Percentiles rank a stretch among this genome's conserved stretches.
These are phyloP conservation scores for Cerrena zonata DNA, from an alignment of 1,284 basidiomycete species.

Conservation along the genomic window DNA sequence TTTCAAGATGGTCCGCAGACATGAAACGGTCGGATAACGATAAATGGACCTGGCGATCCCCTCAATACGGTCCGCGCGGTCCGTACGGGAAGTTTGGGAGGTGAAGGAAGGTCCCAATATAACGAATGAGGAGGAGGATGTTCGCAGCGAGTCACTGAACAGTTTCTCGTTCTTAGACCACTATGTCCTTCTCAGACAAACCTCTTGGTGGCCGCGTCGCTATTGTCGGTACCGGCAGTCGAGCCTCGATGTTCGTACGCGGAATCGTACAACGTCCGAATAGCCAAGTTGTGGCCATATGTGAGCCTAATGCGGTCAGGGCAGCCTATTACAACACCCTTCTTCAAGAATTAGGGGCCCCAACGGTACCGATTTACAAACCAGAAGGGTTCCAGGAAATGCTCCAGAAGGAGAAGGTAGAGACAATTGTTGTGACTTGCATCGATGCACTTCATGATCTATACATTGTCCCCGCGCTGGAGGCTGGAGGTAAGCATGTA, in stretches of 20 bases:
- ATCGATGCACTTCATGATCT: slow-evolving; percentile 46
- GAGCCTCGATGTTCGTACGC: slow-evolving; percentile 40
- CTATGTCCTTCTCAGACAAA: slow-evolving; percentile 15
- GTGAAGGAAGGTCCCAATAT: too few species aligned
- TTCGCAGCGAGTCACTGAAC: too few species aligned
- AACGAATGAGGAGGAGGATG: too few species aligned
- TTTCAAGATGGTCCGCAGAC: neutral
- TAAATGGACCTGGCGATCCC: too few species aligned
- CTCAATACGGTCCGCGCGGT: too few species aligned
- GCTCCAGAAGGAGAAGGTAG: slow-evolving; percentile 42
- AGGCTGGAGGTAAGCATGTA: slow-evolving; percentile 31
- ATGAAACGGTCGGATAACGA: too few species aligned
- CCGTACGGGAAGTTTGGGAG: too few species aligned
- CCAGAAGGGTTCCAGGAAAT: slow-evolving; percentile 43
- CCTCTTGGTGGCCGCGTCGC: slow-evolving; percentile 34
- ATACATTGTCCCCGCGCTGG: slow-evolving; percentile 42
- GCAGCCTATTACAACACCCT: slow-evolving; percentile 44
- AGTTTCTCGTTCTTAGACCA: neutral
- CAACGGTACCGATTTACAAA: slow-evolving; percentile 35
- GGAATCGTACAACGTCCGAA: slow-evolving; percentile 36
- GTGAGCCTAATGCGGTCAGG: slow-evolving; percentile 44
- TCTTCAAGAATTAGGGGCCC: slow-evolving; percentile 33
- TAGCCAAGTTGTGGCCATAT: slow-evolving; percentile 40
- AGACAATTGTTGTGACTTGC: slow-evolving; percentile 48
- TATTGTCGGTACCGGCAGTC: slow-evolving; percentile 37